Evolutionary conservation across 129 eudicot species (phyloP).

Genomic region (Logfia minima): DNA sequence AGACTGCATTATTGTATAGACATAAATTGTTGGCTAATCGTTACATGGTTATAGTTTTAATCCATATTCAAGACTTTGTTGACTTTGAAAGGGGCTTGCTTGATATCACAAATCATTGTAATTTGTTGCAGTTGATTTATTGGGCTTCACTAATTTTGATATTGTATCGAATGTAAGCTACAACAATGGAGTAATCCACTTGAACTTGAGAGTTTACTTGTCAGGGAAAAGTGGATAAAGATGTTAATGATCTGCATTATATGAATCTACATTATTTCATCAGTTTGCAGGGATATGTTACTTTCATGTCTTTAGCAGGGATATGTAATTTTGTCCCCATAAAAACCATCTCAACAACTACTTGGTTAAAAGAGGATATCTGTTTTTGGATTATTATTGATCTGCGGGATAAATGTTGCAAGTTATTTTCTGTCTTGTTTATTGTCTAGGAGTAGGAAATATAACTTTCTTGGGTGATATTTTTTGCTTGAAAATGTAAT

Average conservation of each 20-base stretch:
- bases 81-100: neutral
- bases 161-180: neutral
- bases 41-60: no score
- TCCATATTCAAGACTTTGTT: neutral
- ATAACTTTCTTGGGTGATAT: neutral
- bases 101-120: neutral
- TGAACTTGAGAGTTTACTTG: neutral
- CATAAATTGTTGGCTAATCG: neutral
- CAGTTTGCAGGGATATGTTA: neutral
- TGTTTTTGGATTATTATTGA: neutral
- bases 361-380: neutral
- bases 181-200: neutral
- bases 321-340: neutral
- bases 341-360: neutral
- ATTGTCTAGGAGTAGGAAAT: neutral
- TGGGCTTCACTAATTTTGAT: neutral
- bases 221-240: neutral
- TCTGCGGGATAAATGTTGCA: neutral
- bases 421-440: no score
- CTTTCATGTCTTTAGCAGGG: neutral
- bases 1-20: conserved; percentile 6
- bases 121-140: neutral
- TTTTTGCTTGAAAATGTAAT: neutral
- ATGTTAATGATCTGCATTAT: neutral
- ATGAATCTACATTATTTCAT: neutral